Evolutionary conservation across 306 rosid genomes (phyloP).

Genomic region (Amphicarpaea edgeworthii): DNA sequence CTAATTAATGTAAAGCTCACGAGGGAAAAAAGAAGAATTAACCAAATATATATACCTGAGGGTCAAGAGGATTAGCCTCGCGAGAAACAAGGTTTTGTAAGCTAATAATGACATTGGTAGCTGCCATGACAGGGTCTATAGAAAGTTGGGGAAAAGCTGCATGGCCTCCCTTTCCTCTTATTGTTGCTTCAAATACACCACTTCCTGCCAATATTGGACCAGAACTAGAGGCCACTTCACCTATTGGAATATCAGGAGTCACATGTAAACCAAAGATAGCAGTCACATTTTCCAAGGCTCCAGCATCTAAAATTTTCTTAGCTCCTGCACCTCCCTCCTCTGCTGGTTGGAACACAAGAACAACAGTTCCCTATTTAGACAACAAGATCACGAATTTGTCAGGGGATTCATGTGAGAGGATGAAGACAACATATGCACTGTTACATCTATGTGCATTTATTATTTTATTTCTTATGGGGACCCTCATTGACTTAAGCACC

Average conservation of each 20-base stretch:
- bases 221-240: constrained; percentile 16
- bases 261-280: constrained; percentile 39
- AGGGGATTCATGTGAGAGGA: background rate
- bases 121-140: constrained; percentile 36
- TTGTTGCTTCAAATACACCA: constrained; percentile 12
- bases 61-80: constrained; percentile 30
- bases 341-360: constrained; percentile 41
- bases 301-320: constrained; percentile 1
- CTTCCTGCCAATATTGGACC: constrained; percentile 23
- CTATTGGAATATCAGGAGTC: background rate
- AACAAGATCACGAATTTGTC: background rate
- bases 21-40: no score
- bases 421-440: background rate
- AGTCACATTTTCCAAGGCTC: constrained; percentile 14
- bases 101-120: constrained; percentile 22
- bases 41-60: background rate
- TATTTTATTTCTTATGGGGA: no score
- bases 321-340: constrained; percentile 38
- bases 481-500: no score
- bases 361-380: constrained; percentile 30
- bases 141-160: constrained; percentile 28
- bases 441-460: no score
- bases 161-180: constrained; percentile 40
- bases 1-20: no score
- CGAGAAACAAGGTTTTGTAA: constrained; percentile 36